Base-by-base conservation (phyloP, 2,329 filamentous ascomycete species). In the Lachnellula hyalina region DNA sequence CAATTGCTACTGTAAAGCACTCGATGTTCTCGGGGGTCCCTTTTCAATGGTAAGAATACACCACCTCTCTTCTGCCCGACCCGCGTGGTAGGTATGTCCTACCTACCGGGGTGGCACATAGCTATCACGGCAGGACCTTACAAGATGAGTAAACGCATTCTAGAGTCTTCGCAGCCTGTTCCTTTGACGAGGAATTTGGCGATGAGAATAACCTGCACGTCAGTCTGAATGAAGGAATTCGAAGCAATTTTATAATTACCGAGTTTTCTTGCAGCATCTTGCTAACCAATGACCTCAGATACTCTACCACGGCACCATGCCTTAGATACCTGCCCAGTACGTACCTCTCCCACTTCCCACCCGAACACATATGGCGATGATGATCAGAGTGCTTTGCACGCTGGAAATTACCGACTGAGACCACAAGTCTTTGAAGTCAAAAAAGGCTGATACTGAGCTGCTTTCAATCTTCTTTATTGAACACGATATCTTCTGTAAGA, bases 81-180 rank as follows among this genome's bases (percentile, higher is more conserved):
- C 63, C 69, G 77, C 74, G 9, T 28, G 28, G 28, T 28, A 9
- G 28, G 7, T 28, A 28, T 8, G 28, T 9, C 28, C 28, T 28
- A 32, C 9, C 28, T 32, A 3, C 9, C 2, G 3, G 2, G 28
- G 28, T 32, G 28, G 28, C 28, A 32, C 9, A 9, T 32, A 32
- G 28, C 28, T 32, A 32, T 32, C 28, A 32, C 28, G 7, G 28
- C 28, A 28, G 28, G 28, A 28, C 28, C 28, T 28, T 28, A 28
- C 28, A 28, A 28, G 28, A 28, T 28, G 28, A 28, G 28, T 81
- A 86, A 90, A 87, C 87, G 82, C 85, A 86, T 92, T 92, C 89
- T 95, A 95, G 90, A 95, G 90, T 95, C 90, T 95, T 94, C 94
- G 90, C 95, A 92, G 92, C 93, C 86, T 83, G 79, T 65, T 83